Evolutionary conservation across 768 basidiomycete genomes (phyloP).

Genomic region (Rickenella mellea): DNA sequence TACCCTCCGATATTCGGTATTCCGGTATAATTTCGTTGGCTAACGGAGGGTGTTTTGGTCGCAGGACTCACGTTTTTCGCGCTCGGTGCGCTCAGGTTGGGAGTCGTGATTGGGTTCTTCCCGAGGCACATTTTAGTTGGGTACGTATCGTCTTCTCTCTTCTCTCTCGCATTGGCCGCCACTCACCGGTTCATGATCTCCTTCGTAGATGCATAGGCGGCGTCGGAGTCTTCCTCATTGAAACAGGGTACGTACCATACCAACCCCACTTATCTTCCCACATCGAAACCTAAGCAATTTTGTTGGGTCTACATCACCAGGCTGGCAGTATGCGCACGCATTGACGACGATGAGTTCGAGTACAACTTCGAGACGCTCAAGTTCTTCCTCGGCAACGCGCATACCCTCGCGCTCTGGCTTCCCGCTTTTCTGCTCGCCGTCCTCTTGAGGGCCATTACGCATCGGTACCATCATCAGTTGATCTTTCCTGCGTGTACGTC

Average conservation of each 20-base stretch:
- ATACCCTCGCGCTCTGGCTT: slow-evolving; percentile 68
- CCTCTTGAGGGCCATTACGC: slow-evolving; percentile 70
- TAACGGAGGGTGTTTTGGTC: slow-evolving; percentile 8
- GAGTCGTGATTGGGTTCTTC: slow-evolving; percentile 87
- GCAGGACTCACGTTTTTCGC: slow-evolving; percentile 73
- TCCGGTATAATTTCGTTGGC: slow-evolving; percentile 3
- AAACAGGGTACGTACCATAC: slow-evolving; percentile 60
- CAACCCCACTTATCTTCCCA: background rate
- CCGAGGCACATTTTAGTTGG: slow-evolving; percentile 96
- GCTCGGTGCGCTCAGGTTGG: slow-evolving; percentile 77
- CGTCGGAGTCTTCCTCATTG: slow-evolving; percentile 87
- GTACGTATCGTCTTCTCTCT: slow-evolving; percentile 27
- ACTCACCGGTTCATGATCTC: slow-evolving; percentile 1
- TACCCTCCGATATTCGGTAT: too few relatives aligned
- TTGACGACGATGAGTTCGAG: slow-evolving; percentile 70
- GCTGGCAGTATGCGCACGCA: slow-evolving; percentile 74
- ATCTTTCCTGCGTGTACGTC: slow-evolving; percentile 80
- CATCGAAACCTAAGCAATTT: background rate
- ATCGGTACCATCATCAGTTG: slow-evolving; percentile 75
- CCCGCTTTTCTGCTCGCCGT: slow-evolving; percentile 72
- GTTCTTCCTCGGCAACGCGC: slow-evolving; percentile 53
- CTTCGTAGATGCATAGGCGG: slow-evolving; percentile 75
- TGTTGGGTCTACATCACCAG: slow-evolving; percentile 33
- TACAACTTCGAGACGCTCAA: slow-evolving; percentile 57
- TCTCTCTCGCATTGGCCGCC: background rate